Base-by-base conservation (phyloP, 2,329 filamentous ascomycete species). In the Clonostachys sp. region DNA sequence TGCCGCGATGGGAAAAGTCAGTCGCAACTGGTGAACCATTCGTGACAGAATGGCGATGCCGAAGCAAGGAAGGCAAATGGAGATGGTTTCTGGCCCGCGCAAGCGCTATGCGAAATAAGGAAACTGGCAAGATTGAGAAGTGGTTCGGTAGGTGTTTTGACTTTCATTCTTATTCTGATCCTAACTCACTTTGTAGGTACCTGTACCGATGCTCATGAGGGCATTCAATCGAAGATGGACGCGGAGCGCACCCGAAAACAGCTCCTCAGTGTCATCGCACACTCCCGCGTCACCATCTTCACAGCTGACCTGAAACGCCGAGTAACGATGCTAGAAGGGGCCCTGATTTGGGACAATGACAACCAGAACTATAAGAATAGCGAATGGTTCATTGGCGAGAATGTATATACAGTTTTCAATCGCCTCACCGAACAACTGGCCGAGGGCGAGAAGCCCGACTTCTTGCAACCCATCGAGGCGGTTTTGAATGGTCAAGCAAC, bases 41-140 rank as follows among this genome's bases (percentile, higher is more conserved):
- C 55, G 72, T 73, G 38, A 83, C 79, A 1, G 87, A 92, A 57
- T 91, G 90, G 53, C 78, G 88, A 38, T 88, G 83, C 51, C 76
- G 70, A 45, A 81, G 76, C 48, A 78, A 77, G 44, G 77, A 85
- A 34, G 88, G 87, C 1, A 76, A 85, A 48, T 91, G 83, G 80
- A 75, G 86, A 46, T 92, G 88, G 88, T 89, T 91, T 74, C 70
- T 92, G 4, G 87, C 84, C 12, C 76, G 86, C 41, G 88, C 87
- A 2, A 62, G 87, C 13, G 86, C 88, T 0, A 73, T 90, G 56
- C 75, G 74, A 38, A 81, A 89, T 50, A 77, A 76, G 51, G 77
- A 84, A 41, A 80, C 79, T 0, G 86, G 85, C 3, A 70, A 76
- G 43, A 89, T 91, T 44, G 74, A 88, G 49, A 89, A 87, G 59